Base-by-base conservation (phyloP, 305 asterid species). In the Andrographis paniculata region DNA sequence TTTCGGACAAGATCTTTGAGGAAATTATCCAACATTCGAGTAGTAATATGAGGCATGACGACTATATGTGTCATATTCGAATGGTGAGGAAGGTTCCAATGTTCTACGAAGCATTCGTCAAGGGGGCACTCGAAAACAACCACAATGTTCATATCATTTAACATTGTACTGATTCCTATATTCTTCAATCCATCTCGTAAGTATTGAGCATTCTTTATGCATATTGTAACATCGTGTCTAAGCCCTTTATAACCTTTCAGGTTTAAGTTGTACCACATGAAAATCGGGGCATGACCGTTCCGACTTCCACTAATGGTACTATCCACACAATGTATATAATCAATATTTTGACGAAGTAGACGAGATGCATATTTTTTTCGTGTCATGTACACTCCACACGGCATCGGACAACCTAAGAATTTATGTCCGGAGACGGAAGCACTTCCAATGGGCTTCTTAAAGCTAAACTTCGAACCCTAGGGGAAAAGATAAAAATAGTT, bases 371-470 rank as follows among this genome's bases (percentile, higher is more conserved):
- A n/a, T 13, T 13, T 33, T 13, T 10, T 33, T 10, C 38, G 2
- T 0, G 38, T 33, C 14, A 33, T 33, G 9, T 2, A 33, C 12
- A 33, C 38, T 2, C 38, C 38, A 11, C 38, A 33, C 9, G 38
- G 38, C 38, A 33, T 33, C 4, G 38, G 38, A 6, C 14, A 33
- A 6, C 38, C 38, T 0, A 33, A 7, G 8, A 33, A n/a, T 33
- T 33, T 33, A 52, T 72, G 75, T 16, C 71, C 75, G 20, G 84
- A 76, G 46, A 72, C 72, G 31, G 3, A 2, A 2, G 12, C n/a
- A 13, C 38, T 33, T 10, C 13, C 38, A 33, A 33, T 33, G 13
- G 38, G 13, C 17, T 24, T 24, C 30, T 24, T 24, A 8, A 24
- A 24, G 30, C 30, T 24, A 24, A 24, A 24, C 30, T 4, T 4